Percentiles rank a stretch among this genome's conserved stretches.
These are phyloP conservation scores for Cyclostephanos tholiformis DNA, from an alignment of 108 stramenopile species.

Conservation along the genomic window DNA sequence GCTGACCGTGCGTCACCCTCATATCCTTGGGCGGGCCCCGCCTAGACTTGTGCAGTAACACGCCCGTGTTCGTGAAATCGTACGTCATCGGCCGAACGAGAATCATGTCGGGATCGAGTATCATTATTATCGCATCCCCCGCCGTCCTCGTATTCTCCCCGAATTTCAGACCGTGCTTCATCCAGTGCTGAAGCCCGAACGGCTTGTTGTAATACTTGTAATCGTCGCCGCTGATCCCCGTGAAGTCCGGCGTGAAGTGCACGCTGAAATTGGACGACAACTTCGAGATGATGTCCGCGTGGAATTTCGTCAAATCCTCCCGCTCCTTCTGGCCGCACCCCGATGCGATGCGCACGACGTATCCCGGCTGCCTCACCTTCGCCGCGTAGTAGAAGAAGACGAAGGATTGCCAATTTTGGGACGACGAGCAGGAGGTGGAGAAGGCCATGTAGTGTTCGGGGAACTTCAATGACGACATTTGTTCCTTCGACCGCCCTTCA, in stretches of 20 bases:
- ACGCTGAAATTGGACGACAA: conserved; percentile 59
- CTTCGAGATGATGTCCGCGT: conserved; percentile 49
- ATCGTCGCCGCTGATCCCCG: conserved; percentile 40
- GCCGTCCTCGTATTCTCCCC: conserved; percentile 45
- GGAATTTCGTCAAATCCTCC: conserved; percentile 25
- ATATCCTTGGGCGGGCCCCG: conserved; percentile 36
- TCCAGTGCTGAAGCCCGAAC: conserved; percentile 83
- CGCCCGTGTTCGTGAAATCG: conserved; percentile 69
- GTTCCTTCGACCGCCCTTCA: too few relatives aligned
- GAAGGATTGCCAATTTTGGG: conserved; percentile 95
- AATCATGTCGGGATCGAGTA: conserved; percentile 87
- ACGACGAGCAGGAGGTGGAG: conserved; percentile 85
- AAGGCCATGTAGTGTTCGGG: conserved; percentile 60
- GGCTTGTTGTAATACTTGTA: conserved; percentile 96
- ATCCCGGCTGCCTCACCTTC: conserved; percentile 77
- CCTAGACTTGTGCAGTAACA: conserved; percentile 43
- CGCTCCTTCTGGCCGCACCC: conserved; percentile 55
- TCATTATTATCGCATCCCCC: conserved; percentile 69
- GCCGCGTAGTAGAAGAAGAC: conserved; percentile 84
- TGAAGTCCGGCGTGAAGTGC: conserved; percentile 77
- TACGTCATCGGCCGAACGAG: conserved; percentile 74
- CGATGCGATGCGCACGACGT: conserved; percentile 90
- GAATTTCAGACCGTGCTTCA: conserved; percentile 69
- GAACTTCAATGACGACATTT: neutral
- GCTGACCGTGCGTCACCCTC: conserved; percentile 82